Base-by-base conservation (phyloP, 108 stramenopile genomes). In the Pseudonitzschia multistriata region DNA sequence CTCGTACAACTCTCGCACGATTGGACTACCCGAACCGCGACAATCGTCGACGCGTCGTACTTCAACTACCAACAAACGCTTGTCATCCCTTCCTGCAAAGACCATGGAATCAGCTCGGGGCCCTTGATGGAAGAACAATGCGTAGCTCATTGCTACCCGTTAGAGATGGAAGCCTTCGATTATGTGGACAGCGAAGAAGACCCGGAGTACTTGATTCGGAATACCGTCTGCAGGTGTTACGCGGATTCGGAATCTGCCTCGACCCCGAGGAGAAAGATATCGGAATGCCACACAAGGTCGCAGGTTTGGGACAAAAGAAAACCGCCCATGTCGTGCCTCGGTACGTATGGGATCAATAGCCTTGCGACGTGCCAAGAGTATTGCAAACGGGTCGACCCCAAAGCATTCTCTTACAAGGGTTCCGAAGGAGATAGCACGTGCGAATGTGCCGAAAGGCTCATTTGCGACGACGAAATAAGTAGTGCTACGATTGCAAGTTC, bases 381-480 rank as follows among this genome's bases (percentile, higher is more conserved):
- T 66, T 74, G 73, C 37, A 21, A 35, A 19, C 39, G 30, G 30
- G 67, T 74, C 65, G 73, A 74, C 49, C 73, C 73, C 15, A n/a
- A 48, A 8, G 54, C 73, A 8, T 67, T 42, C 36, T 6, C 27
- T 3, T 74, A 40, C 57, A 10, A 35, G 19, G 73, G 73, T 21
- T 40, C 17, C 30, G 55, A 45, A 31, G 73, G 48, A 8, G 47
- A 28, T 15, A 6, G 37, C 25, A 28, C 49, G 35, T 74, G 73
- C 33, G 30, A 22, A 0, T 74, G 73, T 67, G 65, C 29, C 21
- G 40, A 6, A 3, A 10, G 42, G n/a, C 8, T 10, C 4, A 42
- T 64, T 11, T 64, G 63, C 42, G 29, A 22, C 21, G 63, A 64
- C 15, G 47, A 33, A n/a, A n/a, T n/a, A n/a, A n/a, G n/a, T n/a